Evolutionary conservation across 1,284 basidiomycete genomes (phyloP).

Genomic region (Marasmius oreades): DNA sequence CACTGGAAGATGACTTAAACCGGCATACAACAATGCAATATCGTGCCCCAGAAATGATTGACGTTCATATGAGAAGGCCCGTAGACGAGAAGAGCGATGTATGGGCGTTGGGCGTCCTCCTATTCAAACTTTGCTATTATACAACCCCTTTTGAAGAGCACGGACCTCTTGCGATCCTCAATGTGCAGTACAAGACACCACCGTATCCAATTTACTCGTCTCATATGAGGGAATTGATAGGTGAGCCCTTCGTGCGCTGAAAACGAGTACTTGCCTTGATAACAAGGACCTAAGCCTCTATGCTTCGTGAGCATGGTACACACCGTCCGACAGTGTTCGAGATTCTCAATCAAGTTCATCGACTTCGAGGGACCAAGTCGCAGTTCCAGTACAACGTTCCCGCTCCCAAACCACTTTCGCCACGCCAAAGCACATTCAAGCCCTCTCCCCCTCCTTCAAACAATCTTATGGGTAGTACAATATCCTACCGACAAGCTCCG

Average conservation of each 20-base stretch:
- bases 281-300: conserved; percentile 54
- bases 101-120: conserved; percentile 92
- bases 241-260: conserved; percentile 41
- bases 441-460: conserved; percentile 25
- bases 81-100: conserved; percentile 95
- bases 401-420: conserved; percentile 43
- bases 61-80: conserved; percentile 78
- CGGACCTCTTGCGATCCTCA: conserved; percentile 93
- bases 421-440: conserved; percentile 30
- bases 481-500: conserved; percentile 33
- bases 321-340: conserved; percentile 84
- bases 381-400: conserved; percentile 66
- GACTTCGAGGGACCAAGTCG: conserved; percentile 80
- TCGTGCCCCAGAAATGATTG: conserved; percentile 97
- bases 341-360: conserved; percentile 72
- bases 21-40: conserved; percentile 95
- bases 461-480: conserved; percentile 37
- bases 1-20: conserved; percentile 90
- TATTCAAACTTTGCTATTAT: conserved; percentile 97
- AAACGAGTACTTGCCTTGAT: conserved; percentile 3
- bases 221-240: conserved; percentile 84
- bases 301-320: conserved; percentile 83
- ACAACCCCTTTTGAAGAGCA: conserved; percentile 99
- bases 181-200: conserved; percentile 94
- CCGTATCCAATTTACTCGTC: conserved; percentile 91